These are phyloP conservation scores for Wallacemonas sp. DNA, from an alignment of 208 protist genomes.

Conservation along the genomic window DNA sequence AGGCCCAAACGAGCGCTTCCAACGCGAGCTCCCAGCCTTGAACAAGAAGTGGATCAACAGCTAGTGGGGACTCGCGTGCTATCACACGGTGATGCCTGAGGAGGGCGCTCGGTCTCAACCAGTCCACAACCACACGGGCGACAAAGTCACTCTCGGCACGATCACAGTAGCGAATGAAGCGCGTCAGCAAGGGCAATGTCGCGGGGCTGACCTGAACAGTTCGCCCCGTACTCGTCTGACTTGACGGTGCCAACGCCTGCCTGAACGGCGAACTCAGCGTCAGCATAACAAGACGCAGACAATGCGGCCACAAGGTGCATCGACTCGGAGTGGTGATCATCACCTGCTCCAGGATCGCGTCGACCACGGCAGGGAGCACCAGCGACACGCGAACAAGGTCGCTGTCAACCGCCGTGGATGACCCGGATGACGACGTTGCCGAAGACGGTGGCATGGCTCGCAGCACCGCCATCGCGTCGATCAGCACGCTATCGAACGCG, in stretches of 20 bases:
- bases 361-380: slow-evolving; percentile 25
- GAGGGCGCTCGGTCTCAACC: slow-evolving; percentile 23
- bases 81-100: neutral
- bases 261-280: slow-evolving; percentile 33
- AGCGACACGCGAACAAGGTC: no score
- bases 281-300: slow-evolving; percentile 29
- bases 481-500: neutral
- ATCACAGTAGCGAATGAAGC: slow-evolving; percentile 57
- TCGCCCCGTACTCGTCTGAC: neutral
- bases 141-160: slow-evolving; percentile 50
- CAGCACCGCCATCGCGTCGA: neutral
- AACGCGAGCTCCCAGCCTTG: slow-evolving; percentile 30
- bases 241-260: neutral
- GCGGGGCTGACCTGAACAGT: neutral
- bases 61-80: no score
- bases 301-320: slow-evolving; percentile 63
- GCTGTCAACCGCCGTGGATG: no score
- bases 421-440: no score
- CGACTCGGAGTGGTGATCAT: slow-evolving; percentile 31
- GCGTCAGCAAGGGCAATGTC: slow-evolving; percentile 39
- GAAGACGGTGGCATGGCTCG: neutral
- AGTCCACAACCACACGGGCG: slow-evolving; percentile 34
- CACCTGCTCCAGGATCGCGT: slow-evolving; percentile 59
- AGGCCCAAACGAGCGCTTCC: slow-evolving; percentile 49
- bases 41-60: no score